Evolutionary conservation across 139 green algal genomes (phyloP), one percentile per base, ranked within the genome.

Genomic region (Spirogloea muscicola): DNA sequence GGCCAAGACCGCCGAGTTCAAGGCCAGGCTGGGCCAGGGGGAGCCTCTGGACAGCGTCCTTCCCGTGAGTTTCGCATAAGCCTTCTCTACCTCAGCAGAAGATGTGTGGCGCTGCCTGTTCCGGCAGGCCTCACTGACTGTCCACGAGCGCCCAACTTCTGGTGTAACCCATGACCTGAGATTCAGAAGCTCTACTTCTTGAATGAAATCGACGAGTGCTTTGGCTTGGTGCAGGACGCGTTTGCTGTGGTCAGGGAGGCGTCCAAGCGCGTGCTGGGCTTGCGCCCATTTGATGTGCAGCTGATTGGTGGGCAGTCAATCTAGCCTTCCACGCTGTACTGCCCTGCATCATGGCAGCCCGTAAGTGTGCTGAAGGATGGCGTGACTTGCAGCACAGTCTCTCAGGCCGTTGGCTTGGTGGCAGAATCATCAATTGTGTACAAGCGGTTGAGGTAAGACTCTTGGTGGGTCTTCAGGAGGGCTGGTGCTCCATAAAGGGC

Each of bases 231-330:
- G 29, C 65, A 82, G 52, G 79, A 85, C 52, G 82, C 80, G 34
- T 88, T 88, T 62, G 83, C 83, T 18, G 79, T 96, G 41, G 95
- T 95, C 21, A 87, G 95, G 13, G 95, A 99, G 83, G 94, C 86
- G 2, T 91, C 89, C 2, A 81, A 76, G 55, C 88, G 95, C 43
- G 95, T 97, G 68, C 87, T 99, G 63, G 92, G 91, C 36, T 83
- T 99, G 74, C 84, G 94, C 13, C 95, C 94, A 4, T 98, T 98
- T 82, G 95, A 99, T 68, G 92, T 97, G 36, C 95, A 99, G 88
- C 84, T 98, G 13, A 96, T 99, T 16, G 94, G 94, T 81, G 27
- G 25, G 4, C 13, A 13, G 27, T 55, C 21, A 55, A 55, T 21
- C 21, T 55, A 55, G 46, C 21, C 21, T 55, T 55, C 46, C 21